Evolutionary conservation across 306 rosid species (phyloP).

Genomic region (Hippophae rhamnoides): DNA sequence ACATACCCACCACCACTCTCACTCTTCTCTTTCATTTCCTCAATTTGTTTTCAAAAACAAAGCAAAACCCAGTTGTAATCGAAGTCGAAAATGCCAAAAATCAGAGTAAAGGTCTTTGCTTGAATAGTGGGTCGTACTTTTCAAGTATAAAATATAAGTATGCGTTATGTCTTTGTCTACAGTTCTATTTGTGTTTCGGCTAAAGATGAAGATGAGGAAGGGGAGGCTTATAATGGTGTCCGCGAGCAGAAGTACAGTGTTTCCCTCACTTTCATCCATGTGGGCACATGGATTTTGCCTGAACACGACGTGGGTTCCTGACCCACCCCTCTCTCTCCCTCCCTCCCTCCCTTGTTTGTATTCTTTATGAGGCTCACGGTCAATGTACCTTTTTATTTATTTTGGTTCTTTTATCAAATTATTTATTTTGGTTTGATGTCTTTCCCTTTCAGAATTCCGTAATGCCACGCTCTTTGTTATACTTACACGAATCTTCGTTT

Average conservation of each 20-base stretch:
- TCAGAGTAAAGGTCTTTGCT: background rate
- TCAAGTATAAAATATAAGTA: background rate
- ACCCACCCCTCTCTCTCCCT: conserved; percentile 58
- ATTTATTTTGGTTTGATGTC: too few species aligned
- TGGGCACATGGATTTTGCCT: conserved; percentile 91
- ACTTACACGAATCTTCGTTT: too few species aligned
- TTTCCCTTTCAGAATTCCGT: too few species aligned
- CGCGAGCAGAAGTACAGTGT: background rate
- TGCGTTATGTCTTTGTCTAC: conserved; percentile 7
- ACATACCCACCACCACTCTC: conserved; percentile 81
- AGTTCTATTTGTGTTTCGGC: background rate
- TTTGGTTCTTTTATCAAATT: too few species aligned
- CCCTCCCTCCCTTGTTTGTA: background rate
- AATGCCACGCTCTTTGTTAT: too few species aligned
- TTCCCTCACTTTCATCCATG: conserved; percentile 45
- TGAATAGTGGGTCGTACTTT: background rate
- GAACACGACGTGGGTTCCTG: conserved; percentile 76
- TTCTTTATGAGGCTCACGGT: too few species aligned
- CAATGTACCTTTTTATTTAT: too few species aligned
- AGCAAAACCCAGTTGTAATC: background rate
- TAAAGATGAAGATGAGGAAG: background rate
- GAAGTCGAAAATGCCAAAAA: background rate
- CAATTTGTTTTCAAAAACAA: too few species aligned
- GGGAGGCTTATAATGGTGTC: background rate
- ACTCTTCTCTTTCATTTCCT: conserved; percentile 38